Evolutionary conservation across 768 basidiomycete genomes (phyloP).

Genomic region (Boletus insuetus): DNA sequence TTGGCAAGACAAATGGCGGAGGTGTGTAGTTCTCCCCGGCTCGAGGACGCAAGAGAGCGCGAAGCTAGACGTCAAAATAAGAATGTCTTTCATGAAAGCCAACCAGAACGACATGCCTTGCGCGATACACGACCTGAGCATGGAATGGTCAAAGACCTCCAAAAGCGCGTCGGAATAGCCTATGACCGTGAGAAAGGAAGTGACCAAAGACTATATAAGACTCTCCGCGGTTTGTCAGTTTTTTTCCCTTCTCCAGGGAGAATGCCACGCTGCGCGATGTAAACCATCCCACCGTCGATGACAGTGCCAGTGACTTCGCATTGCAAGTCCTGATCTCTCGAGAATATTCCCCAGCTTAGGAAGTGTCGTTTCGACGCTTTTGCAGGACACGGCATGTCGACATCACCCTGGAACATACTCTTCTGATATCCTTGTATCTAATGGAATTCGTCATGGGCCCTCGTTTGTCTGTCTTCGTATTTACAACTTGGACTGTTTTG

Average conservation of each 20-base stretch:
- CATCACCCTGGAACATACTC: slow-evolving; percentile 50
- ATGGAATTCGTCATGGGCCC: too few species aligned
- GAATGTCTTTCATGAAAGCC: neutral
- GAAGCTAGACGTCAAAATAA: slow-evolving; percentile 27
- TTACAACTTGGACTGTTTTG: too few species aligned
- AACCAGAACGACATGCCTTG: slow-evolving; percentile 14
- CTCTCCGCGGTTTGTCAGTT: neutral
- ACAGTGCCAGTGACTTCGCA: slow-evolving; percentile 63
- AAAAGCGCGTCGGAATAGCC: neutral
- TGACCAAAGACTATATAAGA: slow-evolving; percentile 20
- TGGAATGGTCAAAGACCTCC: slow-evolving; percentile 7
- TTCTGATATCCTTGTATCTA: neutral
- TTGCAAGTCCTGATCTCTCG: slow-evolving; percentile 52
- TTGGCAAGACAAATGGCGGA: slow-evolving; percentile 40
- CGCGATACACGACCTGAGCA: slow-evolving; percentile 27
- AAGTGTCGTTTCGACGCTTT: slow-evolving; percentile 57
- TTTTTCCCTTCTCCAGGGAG: slow-evolving; percentile 38
- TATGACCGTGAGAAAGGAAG: slow-evolving; percentile 39
- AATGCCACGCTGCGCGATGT: slow-evolving; percentile 68
- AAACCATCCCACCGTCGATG: slow-evolving; percentile 48
- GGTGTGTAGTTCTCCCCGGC: slow-evolving; percentile 46
- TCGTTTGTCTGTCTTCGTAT: neutral
- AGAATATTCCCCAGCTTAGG: slow-evolving; percentile 56
- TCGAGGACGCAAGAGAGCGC: slow-evolving; percentile 41
- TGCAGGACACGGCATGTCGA: slow-evolving; percentile 63